Evolutionary conservation across 2,329 filamentous ascomycete genomes (phyloP), one percentile per base, ranked within the genome.

Genomic region (Colletotrichum nymphaeae): DNA sequence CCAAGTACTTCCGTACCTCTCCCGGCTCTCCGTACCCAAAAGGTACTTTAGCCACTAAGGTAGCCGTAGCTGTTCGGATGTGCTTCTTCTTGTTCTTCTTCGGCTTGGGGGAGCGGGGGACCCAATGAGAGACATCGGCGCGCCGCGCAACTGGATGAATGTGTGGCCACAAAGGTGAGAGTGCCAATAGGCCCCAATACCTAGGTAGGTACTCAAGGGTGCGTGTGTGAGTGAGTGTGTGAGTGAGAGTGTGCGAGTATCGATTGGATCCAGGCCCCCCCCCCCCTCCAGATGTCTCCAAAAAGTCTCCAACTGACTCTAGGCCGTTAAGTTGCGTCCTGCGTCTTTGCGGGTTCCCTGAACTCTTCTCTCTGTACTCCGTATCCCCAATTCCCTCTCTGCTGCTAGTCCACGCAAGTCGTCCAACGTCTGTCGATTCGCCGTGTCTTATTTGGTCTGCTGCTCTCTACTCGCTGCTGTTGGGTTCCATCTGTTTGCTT

Each of bases 311-410:
- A 63, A 63, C 59, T 26, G 59, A 49, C 37, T 32, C 37, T 49
- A 24, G 28, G n/a, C 37, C 35, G 35, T 60, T 46, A 52, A 68
- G 65, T 67, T 57, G 62, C 58, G 65, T 42, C 63, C 66, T 63
- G 60, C 55, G 66, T 70, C 46, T 49, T 56, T 35, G 59, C 28
- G 53, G 46, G 59, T 49, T 30, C 37, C 32, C 28, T 19, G 59
- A 8, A 28, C 11, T 49, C 24, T 30, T 49, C 19, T 49, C 4
- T 49, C 19, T 22, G 19, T n/a, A 4, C 4, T 49, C 19, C 11
- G 19, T n/a, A 4, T 46, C 42, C 19, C 19, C 12, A n/a, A n/a
- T 19, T 49, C 42, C 42, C 42, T 49, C 6, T 16, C 42, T n/a
- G 24, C 37, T 14, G 24, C 59, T 49, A 62, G 24, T 22, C 49